A percentile compares a stretch with the other conserved stretches of the same genome.
Conservation (phyloP, 2,329 filamentous ascomycete species). For the Fusarium mexicanum region DNA sequence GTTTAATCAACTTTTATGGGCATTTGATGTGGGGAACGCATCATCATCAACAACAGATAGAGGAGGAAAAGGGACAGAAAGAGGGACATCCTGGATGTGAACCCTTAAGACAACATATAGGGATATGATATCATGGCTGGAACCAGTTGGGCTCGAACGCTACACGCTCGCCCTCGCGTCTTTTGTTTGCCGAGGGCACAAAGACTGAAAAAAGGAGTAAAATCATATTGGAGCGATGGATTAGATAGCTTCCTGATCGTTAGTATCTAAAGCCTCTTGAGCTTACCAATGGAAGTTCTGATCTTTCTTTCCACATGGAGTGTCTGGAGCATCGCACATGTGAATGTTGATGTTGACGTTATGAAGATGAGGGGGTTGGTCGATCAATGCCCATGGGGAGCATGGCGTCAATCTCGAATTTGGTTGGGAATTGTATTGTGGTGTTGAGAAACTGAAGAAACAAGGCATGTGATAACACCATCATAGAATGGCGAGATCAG, state of each 20-base stretch:
- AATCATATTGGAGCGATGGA: constrained; percentile 36
- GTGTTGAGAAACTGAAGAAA: constrained; percentile 7
- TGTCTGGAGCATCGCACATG: not conserved
- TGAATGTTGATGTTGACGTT: not conserved
- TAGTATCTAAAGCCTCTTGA: constrained; percentile 28
- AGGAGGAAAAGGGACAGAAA: constrained; percentile 25
- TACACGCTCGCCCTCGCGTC: constrained; percentile 25
- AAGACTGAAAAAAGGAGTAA: constrained; percentile 40
- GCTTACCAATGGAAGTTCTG: constrained; percentile 44
- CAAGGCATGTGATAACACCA: not conserved
- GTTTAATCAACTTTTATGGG: constrained; percentile 40
- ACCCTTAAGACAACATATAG: constrained; percentile 15
- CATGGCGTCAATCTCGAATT: not conserved
- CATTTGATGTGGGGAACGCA: constrained; percentile 29
- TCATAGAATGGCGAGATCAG: not conserved
- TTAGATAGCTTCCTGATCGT: constrained; percentile 43
- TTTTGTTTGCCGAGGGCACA: constrained; percentile 33
- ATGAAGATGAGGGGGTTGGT: not conserved
- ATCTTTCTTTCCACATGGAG: constrained; percentile 38
- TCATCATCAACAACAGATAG: constrained; percentile 34
- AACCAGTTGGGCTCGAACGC: constrained; percentile 28
- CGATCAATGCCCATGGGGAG: not conserved
- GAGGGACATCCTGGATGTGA: constrained; percentile 29
- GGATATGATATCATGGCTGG: constrained; percentile 38
- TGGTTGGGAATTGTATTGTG: not conserved